These are phyloP conservation scores for Pisolithus orientalis DNA, from an alignment of 768 basidiomycete species.

Conservation along the genomic window DNA sequence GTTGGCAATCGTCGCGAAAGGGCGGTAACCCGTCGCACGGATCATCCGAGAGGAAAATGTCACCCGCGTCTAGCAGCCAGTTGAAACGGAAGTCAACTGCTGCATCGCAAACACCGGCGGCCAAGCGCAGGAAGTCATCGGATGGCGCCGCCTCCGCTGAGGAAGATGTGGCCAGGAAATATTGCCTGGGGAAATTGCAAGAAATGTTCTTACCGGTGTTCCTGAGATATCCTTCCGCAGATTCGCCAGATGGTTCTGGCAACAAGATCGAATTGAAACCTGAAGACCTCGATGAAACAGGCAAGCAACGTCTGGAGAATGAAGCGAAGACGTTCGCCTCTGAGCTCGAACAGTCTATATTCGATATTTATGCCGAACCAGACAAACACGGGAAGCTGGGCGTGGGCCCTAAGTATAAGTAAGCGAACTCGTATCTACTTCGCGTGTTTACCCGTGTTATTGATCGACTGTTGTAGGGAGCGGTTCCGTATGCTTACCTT, in stretches of 20 bases:
- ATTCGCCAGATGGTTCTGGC: slow-evolving; percentile 24
- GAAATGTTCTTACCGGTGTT: slow-evolving; percentile 70
- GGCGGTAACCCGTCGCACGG: neutral
- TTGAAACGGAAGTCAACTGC: slow-evolving; percentile 53
- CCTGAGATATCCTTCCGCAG: slow-evolving; percentile 57
- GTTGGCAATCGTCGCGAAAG: slow-evolving; percentile 10
- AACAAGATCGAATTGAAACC: slow-evolving; percentile 37
- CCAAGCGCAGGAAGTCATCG: slow-evolving; percentile 44
- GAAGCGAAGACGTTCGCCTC: slow-evolving; percentile 59
- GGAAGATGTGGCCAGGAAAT: slow-evolving; percentile 74
- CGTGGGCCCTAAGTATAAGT: slow-evolving; percentile 82
- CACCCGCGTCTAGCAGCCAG: slow-evolving; percentile 14
- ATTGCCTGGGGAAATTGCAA: slow-evolving; percentile 71
- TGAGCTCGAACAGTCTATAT: slow-evolving; percentile 72
- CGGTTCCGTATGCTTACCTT: slow-evolving; percentile 88
- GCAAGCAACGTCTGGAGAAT: slow-evolving; percentile 48
- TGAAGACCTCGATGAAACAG: slow-evolving; percentile 55
- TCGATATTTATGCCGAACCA: slow-evolving; percentile 67
- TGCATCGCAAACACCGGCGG: slow-evolving; percentile 31
- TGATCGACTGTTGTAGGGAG: slow-evolving; percentile 45
- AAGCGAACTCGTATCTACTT: slow-evolving; percentile 19
- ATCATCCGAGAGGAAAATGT: slow-evolving; percentile 14
- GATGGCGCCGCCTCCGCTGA: slow-evolving; percentile 31
- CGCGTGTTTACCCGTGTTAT: neutral
- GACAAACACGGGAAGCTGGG: slow-evolving; percentile 62